Conservation (phyloP, 139 green algal genomes). For the Chlamydomonas schloesseri region DNA sequence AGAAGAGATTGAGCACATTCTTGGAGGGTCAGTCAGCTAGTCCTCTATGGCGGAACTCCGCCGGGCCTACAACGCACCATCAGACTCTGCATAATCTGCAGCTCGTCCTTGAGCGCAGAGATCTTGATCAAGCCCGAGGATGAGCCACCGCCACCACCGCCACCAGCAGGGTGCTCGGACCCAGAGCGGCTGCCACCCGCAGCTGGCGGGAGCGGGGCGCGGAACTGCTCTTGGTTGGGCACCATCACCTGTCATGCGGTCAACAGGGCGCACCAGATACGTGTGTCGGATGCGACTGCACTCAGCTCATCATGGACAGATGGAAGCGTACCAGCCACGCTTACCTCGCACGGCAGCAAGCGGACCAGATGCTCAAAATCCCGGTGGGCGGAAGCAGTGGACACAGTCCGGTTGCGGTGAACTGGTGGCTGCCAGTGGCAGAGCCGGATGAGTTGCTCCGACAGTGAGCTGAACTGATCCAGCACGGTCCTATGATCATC, state of each 20-base stretch:
- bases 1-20: not conserved
- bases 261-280: not conserved
- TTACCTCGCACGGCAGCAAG: conserved; percentile 79
- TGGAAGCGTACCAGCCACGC: too few relatives aligned
- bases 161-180: not conserved
- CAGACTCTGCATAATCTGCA: conserved; percentile 59
- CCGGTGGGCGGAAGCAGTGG: conserved; percentile 41
- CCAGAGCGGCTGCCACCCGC: conserved; percentile 26
- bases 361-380: conserved; percentile 70
- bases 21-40: too few relatives aligned
- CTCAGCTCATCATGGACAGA: too few relatives aligned
- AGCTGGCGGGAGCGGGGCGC: conserved; percentile 48
- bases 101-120: conserved; percentile 82
- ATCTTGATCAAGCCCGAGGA: conserved; percentile 72
- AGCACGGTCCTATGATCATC: conserved; percentile 12
- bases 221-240: conserved; percentile 70
- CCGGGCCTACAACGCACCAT: not conserved
- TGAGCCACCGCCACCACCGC: not conserved
- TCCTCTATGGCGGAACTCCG: too few relatives aligned
- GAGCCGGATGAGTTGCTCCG: conserved; percentile 86
- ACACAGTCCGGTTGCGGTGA: not conserved
- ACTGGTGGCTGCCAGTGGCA: conserved; percentile 62
- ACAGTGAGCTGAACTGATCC: conserved; percentile 52
- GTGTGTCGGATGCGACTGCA: too few relatives aligned
- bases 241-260: conserved; percentile 66